These are phyloP conservation scores for Myriosclerotinia duriaeana DNA, from an alignment of 2,329 filamentous ascomycete species.

Conservation along the genomic window DNA sequence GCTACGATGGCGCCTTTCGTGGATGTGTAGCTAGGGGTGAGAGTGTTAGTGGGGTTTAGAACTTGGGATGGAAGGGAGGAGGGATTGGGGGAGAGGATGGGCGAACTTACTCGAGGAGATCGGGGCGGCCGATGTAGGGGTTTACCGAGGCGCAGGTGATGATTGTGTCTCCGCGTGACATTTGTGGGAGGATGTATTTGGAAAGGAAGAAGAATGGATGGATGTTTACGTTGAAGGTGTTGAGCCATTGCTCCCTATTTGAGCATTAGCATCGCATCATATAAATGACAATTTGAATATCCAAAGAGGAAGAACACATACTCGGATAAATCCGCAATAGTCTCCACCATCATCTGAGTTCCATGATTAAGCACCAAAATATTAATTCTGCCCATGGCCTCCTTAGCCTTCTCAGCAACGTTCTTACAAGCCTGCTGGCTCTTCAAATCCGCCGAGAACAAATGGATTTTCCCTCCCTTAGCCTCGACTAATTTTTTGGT, in stretches of 20 bases:
- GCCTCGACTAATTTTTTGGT: conserved; percentile 70
- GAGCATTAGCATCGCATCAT: conserved; percentile 27
- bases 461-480: conserved; percentile 63
- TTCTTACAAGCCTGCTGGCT: conserved; percentile 67
- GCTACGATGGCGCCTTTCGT: conserved; percentile 77
- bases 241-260: conserved; percentile 69
- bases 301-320: conserved; percentile 42
- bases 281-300: not conserved
- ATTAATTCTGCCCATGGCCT: conserved; percentile 67
- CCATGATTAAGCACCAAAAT: conserved; percentile 75
- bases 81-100: too few relatives aligned
- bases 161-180: conserved; percentile 71
- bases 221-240: conserved; percentile 82
- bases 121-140: conserved; percentile 75
- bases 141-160: conserved; percentile 88
- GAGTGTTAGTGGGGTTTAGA: not conserved
- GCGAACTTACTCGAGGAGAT: conserved; percentile 60
- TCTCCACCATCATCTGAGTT: conserved; percentile 70
- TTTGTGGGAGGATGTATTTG: conserved; percentile 73
- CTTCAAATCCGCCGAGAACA: conserved; percentile 64
- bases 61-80: not conserved
- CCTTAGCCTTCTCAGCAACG: conserved; percentile 64
- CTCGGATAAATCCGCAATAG: conserved; percentile 71
- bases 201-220: conserved; percentile 78
- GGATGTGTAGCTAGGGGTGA: conserved; percentile 58